Conservation (phyloP, 129 eudicot genomes). For the Helichrysum umbraculigerum region DNA sequence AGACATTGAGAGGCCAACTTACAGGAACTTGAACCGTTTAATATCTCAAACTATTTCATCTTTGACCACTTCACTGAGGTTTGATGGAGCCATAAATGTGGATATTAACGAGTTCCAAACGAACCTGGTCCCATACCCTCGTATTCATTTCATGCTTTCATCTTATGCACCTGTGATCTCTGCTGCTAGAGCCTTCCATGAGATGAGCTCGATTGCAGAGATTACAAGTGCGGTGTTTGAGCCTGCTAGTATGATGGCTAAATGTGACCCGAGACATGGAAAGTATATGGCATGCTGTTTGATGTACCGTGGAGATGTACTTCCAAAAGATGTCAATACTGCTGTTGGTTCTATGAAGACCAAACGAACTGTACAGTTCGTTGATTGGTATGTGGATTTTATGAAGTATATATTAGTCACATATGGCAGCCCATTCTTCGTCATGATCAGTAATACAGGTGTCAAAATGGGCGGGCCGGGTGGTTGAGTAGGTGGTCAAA, state of each 20-base stretch:
- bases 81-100: conserved; percentile 89
- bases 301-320: conserved; percentile 88
- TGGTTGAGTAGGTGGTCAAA: background rate
- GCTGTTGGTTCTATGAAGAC: conserved; percentile 74
- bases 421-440: background rate
- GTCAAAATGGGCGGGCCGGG: background rate
- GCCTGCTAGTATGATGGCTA: conserved; percentile 87
- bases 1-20: conserved; percentile 77
- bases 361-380: conserved; percentile 77
- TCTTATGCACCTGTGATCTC: conserved; percentile 86
- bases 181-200: conserved; percentile 76
- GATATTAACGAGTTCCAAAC: conserved; percentile 84
- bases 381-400: conserved; percentile 63
- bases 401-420: background rate
- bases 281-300: conserved; percentile 88
- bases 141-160: conserved; percentile 87
- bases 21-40: conserved; percentile 78
- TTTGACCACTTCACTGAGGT: conserved; percentile 74
- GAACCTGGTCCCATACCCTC: conserved; percentile 83
- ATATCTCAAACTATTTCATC: conserved; percentile 77
- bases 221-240: conserved; percentile 79
- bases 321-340: conserved; percentile 85
- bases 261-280: conserved; percentile 87
- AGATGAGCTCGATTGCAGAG: conserved; percentile 73
- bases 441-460: background rate